phyloP scores from a whole-genome alignment of 129 eudicot species.

The Centella asiatica region DNA sequence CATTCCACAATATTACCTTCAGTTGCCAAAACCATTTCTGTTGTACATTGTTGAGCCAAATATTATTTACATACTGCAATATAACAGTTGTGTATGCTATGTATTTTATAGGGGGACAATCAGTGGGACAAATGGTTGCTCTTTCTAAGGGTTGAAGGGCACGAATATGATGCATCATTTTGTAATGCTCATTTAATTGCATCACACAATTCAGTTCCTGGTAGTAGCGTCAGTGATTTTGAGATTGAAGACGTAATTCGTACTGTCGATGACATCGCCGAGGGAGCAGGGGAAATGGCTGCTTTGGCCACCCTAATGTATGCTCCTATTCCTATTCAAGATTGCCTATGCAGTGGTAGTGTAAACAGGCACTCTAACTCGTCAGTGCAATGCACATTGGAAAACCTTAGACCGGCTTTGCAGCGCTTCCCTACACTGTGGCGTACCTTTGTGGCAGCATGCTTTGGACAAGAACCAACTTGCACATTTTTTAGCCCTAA shows the following conservation, averaged over 20 bases:
- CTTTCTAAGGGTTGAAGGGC: slow-evolving; percentile 65
- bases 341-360: slow-evolving; percentile 87
- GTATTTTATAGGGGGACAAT: slow-evolving; percentile 62
- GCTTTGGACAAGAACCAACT: slow-evolving; percentile 82
- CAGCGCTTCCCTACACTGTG: slow-evolving; percentile 89
- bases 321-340: slow-evolving; percentile 82
- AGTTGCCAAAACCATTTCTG: too few relatives aligned
- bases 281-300: slow-evolving; percentile 93
- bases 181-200: slow-evolving; percentile 76
- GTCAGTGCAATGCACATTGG: slow-evolving; percentile 90
- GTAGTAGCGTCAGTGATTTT: slow-evolving; percentile 41
- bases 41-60: not conserved
- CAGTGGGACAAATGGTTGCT: slow-evolving; percentile 93
- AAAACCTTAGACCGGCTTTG: slow-evolving; percentile 84
- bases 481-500: slow-evolving; percentile 40
- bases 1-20: not conserved
- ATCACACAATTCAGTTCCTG: slow-evolving; percentile 40
- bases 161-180: slow-evolving; percentile 91
- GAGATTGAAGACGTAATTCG: slow-evolving; percentile 62
- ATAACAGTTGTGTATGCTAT: not conserved
- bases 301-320: slow-evolving; percentile 92
- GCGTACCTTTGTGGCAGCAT: slow-evolving; percentile 78
- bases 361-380: slow-evolving; percentile 68
- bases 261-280: slow-evolving; percentile 96
- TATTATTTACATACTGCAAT: not conserved